Base-by-base conservation (phyloP, 352 stramenopile species). In the Pythium volutum region DNA sequence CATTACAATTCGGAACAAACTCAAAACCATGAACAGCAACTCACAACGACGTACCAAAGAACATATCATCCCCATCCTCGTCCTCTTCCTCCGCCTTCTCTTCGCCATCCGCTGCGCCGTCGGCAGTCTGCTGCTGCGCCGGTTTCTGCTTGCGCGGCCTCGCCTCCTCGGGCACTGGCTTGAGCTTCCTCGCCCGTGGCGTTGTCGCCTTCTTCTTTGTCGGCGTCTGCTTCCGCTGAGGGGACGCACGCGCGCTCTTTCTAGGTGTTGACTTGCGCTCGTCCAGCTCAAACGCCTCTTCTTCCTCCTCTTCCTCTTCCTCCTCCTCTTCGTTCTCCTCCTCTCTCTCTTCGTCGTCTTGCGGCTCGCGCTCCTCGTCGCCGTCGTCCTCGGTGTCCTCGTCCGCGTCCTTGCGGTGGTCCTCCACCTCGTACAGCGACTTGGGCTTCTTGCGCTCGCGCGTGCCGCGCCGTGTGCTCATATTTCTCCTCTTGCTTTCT, bases 371-470 rank as follows among this genome's bases (percentile, higher is more conserved):
- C 2, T 84, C 75, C 43, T 83, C 73, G 23, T 66, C 62, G 3
- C 74, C 59, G 54, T 72, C 59, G 8, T 71, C 43, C 26, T 69
- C 59, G 34, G 50, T 55, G 10, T 58, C 45, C 16, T 51, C 67
- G 3, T 50, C 54, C 3, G 66, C 62, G 10, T 60, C 41, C 4
- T 77, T 59, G 6, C 81, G 84, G 18, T 45, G 67, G 59, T 89
- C 76, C 51, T 83, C 73, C 51, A 90, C 79, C 55, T 87, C 73
- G 67, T 91, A 94, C 26, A 94, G 76, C 18, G 64, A 55, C 64
- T 79, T 88, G 27, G 84, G 84, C 69, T 78, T 80, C 51, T 73
- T 83, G 20, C 83, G 79, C 66, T 81, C 67, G 22, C 84, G 84
- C 26, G 70, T 83, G 58, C 82, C 80, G 43, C 84, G 79, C 15